A percentile compares a stretch with the other conserved stretches of the same genome.
These are phyloP conservation scores for Ilex paraguariensis DNA, from an alignment of 305 asterid genomes.

Conservation along the genomic window DNA sequence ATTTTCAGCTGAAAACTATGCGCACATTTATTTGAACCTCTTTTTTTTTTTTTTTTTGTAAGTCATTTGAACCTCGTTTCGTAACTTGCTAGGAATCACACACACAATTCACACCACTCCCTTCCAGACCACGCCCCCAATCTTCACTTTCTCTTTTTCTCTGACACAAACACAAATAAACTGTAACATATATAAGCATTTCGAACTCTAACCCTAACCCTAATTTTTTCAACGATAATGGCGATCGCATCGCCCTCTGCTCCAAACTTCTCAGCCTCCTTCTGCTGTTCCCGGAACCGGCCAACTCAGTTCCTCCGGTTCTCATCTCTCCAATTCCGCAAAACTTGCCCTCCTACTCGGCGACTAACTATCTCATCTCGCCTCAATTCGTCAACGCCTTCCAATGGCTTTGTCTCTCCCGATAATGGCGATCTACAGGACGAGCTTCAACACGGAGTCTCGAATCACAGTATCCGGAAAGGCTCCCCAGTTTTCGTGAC, in stretches of 20 bases:
- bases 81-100: background rate
- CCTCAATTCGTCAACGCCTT: conserved; percentile 34
- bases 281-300: conserved; percentile 24
- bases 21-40: too few relatives aligned
- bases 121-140: background rate
- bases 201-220: background rate
- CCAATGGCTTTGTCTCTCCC: conserved; percentile 20
- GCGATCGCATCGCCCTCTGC: conserved; percentile 72
- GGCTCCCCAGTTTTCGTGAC: conserved; percentile 65
- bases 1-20: too few relatives aligned
- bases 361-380: conserved; percentile 26
- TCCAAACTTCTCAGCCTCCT: conserved; percentile 40
- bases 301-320: conserved; percentile 17
- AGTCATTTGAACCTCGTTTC: background rate
- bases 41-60: too few relatives aligned
- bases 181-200: background rate
- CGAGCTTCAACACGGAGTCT: conserved; percentile 44
- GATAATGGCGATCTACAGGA: conserved; percentile 45
- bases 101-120: background rate
- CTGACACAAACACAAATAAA: background rate
- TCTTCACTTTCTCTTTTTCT: background rate
- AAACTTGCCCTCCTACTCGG: conserved; percentile 16
- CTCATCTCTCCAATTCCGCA: conserved; percentile 17
- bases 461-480: conserved; percentile 28
- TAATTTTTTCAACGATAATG: conserved; percentile 26